These are phyloP conservation scores for Parafenestella ontariensis DNA, from an alignment of 2,329 filamentous ascomycete species.

Conservation along the genomic window DNA sequence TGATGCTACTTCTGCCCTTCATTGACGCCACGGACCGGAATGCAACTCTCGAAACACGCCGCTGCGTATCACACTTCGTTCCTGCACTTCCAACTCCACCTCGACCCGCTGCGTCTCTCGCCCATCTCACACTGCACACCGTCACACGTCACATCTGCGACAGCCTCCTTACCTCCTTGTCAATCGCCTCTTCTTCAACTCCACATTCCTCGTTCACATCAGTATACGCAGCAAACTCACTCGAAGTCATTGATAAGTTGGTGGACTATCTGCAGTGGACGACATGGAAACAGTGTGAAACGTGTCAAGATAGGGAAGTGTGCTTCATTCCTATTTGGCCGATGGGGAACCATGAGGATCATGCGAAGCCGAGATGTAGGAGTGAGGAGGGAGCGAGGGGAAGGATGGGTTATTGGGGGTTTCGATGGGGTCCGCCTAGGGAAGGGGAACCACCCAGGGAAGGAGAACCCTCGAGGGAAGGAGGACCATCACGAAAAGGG, in stretches of 20 bases:
- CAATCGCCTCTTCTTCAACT: slow-evolving; percentile 13
- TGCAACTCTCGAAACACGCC: slow-evolving; percentile 50
- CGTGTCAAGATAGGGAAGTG: slow-evolving; percentile 62
- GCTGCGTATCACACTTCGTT: slow-evolving; percentile 58
- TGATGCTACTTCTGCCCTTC: slow-evolving; percentile 46
- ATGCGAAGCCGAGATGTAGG: slow-evolving; percentile 57
- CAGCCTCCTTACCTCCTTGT: slow-evolving; percentile 36
- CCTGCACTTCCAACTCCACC: slow-evolving; percentile 24
- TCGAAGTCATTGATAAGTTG: slow-evolving; percentile 50
- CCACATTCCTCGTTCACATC: slow-evolving; percentile 8
- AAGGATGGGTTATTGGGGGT: slow-evolving; percentile 36
- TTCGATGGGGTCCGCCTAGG: not conserved
- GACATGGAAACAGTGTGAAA: slow-evolving; percentile 64
- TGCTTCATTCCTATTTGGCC: slow-evolving; percentile 72
- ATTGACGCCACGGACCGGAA: slow-evolving; percentile 48
- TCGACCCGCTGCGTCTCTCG: slow-evolving; percentile 22
- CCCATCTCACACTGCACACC: slow-evolving; percentile 37
- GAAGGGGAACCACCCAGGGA: not conserved
- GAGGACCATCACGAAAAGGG: not conserved
- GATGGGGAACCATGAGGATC: slow-evolving; percentile 62
- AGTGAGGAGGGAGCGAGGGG: slow-evolving; percentile 10
- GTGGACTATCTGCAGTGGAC: slow-evolving; percentile 65
- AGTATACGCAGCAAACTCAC: slow-evolving; percentile 27
- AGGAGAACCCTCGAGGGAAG: not conserved
- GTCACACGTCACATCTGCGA: slow-evolving; percentile 45